phyloP scores from a whole-genome alignment of 345 rosid genomes.

The Arabidopsis thaliana region TAIR10.1 NC_003070.9:1352501-1353000 shows the following conservation, averaged over 20 bases:
- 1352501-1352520: slow-evolving; percentile 90
- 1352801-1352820: slow-evolving; percentile 1
- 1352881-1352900: slow-evolving; percentile 98
- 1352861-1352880: slow-evolving; percentile 69
- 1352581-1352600: slow-evolving; percentile 9
- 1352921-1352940: slow-evolving; percentile 99
- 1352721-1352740: slow-evolving; percentile 99
- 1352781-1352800: not conserved
- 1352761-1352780: slow-evolving; percentile 88
- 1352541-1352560: slow-evolving; percentile 13
- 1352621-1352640: slow-evolving; percentile 60
- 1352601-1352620: slow-evolving; percentile 13
- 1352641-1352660: slow-evolving; percentile 86
- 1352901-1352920: slow-evolving; percentile 99
- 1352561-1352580: not conserved
- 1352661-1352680: slow-evolving; percentile 96
- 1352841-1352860: slow-evolving; percentile 2
- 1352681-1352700: slow-evolving; percentile 99
- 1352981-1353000: slow-evolving; percentile 95
- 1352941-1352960: slow-evolving; percentile 95
- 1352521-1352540: slow-evolving; percentile 83
- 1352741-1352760: slow-evolving; percentile 98
- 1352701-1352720: slow-evolving; percentile 96
- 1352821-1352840: slow-evolving; percentile 30
- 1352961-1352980: slow-evolving; percentile 93